Evolutionary conservation across 495 filamentous ascomycete species (phyloP), one percentile per base, ranked within the genome.

Genomic region (Aspergillus nanangensis): DNA sequence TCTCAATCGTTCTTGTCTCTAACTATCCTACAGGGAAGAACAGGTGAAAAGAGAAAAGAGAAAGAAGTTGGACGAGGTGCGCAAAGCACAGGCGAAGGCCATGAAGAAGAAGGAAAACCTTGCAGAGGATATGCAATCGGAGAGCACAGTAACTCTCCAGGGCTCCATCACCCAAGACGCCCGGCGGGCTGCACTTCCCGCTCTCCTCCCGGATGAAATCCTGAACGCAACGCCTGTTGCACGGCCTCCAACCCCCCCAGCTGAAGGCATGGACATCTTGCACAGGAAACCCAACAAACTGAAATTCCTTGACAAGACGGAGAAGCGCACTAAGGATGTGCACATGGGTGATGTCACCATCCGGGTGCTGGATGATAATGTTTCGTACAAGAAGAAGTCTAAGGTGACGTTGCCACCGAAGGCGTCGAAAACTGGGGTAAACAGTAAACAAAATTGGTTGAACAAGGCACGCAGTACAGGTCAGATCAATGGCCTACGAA

Each of bases 321-420:
- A 79, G 40, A 76, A 74, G 45, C 63, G 67, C 10, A 66, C 76
- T 27, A 82, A 78, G 62, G 78, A 81, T 53, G 54, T 81, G 29
- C 70, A 64, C 42, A 67, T 68, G 41, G 77, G 75, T 8, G 65
- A 71, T 34, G 58, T 81, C 29, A 74, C 64, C 13, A 74, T 83
- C 33, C 65, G 69, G 21, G 78, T 83, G 2, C 57, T 82, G 34
- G 69, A 70, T 50, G 65, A 63, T 8, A 65, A 67, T 8, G 56
- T 56, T 3, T 46, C 57, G 11, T 61, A 57, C 44, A 62, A 63
- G 49, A 58, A 60, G 21, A 45, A n/a, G n/a, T n/a, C 61, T 8
- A 65, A 60, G 39, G 50, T 60, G 0, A 45, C 66, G 5, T 56
- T 82, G 44, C 60, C 77, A 4, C 79, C 79, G 0, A 77, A 72